Base-by-base conservation (phyloP, 805 yeast genomes). In the Kluyveromyces aestuarii region DNA sequence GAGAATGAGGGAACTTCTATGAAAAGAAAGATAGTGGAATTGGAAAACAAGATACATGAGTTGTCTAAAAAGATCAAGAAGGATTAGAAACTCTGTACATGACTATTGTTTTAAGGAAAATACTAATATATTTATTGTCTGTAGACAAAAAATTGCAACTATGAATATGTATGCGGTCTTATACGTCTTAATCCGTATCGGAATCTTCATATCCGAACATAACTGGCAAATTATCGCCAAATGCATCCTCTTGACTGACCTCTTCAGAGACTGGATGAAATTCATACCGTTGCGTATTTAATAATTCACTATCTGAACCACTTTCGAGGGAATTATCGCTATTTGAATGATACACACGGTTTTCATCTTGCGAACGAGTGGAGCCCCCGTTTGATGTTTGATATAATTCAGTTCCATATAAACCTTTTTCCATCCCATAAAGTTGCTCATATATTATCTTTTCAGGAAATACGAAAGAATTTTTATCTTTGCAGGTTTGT, bases 361-460 rank as follows among this genome's bases (percentile, higher is more conserved):
- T 6, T 18, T 40, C 27, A 10, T 18, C 27, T 17, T 8, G 21
- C 11, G 27, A 19, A 18, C 8, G 16, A 10, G 27, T 3, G 18
- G 42, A 17, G 11, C 25, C 27, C 10, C 4, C 42, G 14, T 5
- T 14, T 27, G 30, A 21, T 16, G 27, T n/a, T 14, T 6, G 37
- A 41, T 17, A 11, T 11, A 36, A 19, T 11, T 43, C 45, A 21
- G 16, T 27, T 18, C n/a, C 21, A 37, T 57, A 51, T 8, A 62
- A 44, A 10, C 62, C 48, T 36, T 36, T 47, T 45, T 62, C 66
- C 16, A 58, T 52, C 5, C 42, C 41, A n/a, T 51, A 49, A 27
- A 63, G 47, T 44, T 61, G 62, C 40, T 57, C 54, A 33, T 51
- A 52, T 17, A 63, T 59, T 40, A 50, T 48, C 6, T 52, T 50